phyloP scores from a whole-genome alignment of 1,284 basidiomycete genomes.

The Ustilago curta region DNA sequence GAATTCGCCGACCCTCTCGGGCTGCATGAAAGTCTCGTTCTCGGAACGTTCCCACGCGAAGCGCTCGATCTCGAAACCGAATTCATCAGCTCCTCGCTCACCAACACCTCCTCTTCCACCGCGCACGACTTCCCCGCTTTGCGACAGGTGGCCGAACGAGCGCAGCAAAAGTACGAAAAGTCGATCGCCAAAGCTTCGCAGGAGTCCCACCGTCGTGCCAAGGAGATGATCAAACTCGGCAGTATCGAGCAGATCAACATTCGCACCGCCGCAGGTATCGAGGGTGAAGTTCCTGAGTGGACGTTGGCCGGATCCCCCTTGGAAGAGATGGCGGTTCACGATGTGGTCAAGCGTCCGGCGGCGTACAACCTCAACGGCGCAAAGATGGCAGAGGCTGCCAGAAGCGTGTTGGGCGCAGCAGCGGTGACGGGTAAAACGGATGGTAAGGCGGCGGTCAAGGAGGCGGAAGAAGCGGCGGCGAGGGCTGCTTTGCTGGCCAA shows the following conservation, averaged over 20 bases:
- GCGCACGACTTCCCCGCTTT: slow-evolving; percentile 79
- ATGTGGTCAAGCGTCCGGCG: slow-evolving; percentile 71
- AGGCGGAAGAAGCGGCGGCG: slow-evolving; percentile 72
- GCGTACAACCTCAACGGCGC: slow-evolving; percentile 54
- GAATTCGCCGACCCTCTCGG: slow-evolving; percentile 42
- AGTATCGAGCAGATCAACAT: slow-evolving; percentile 57
- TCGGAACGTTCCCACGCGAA: slow-evolving; percentile 85
- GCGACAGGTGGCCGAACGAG: slow-evolving; percentile 87
- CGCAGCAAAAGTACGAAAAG: slow-evolving; percentile 93
- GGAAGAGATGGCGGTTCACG: slow-evolving; percentile 79
- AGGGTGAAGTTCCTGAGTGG: slow-evolving; percentile 72
- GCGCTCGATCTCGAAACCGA: slow-evolving; percentile 77
- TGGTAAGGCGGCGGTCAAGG: slow-evolving; percentile 25
- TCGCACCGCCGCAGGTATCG: slow-evolving; percentile 26
- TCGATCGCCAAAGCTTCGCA: slow-evolving; percentile 89
- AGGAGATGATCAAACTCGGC: slow-evolving; percentile 79
- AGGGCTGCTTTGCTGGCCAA: slow-evolving; percentile 79
- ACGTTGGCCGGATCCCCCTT: slow-evolving; percentile 75
- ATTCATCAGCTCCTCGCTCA: slow-evolving; percentile 76
- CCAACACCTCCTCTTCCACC: slow-evolving; percentile 50
- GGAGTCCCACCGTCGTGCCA: slow-evolving; percentile 87
- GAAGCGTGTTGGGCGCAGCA: slow-evolving; percentile 7
- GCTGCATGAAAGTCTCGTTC: slow-evolving; percentile 67
- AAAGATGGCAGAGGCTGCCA: slow-evolving; percentile 20
- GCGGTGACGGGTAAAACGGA: slow-evolving; percentile 7